Evolutionary conservation across 2,329 filamentous ascomycete species (phyloP).

Genomic region (Botrytis elliptica): DNA sequence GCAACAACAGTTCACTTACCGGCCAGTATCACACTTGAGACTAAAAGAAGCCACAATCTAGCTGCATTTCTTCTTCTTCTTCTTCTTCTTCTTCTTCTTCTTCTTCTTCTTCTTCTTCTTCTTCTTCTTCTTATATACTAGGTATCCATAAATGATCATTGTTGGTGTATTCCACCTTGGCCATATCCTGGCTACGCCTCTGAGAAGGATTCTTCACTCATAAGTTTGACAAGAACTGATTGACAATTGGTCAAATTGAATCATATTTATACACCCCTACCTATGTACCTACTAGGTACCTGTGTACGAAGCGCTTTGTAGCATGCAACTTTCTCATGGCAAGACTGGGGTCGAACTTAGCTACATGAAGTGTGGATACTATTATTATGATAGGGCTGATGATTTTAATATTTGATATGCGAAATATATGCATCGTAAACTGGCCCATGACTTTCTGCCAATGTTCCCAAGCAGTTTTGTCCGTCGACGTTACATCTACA

Average conservation of each 20-base stretch:
- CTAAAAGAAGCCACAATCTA: no score
- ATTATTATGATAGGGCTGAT: slow-evolving; percentile 2
- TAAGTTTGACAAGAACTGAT: not conserved
- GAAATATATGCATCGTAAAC: not conserved
- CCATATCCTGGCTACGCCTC: not conserved
- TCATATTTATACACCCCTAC: not conserved
- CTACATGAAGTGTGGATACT: not conserved
- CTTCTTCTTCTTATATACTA: no score
- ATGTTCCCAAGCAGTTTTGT: not conserved
- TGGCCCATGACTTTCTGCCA: not conserved
- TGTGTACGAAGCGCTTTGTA: not conserved
- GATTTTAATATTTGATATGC: not conserved
- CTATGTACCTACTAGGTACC: not conserved
- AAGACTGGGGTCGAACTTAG: not conserved
- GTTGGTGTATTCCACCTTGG: not conserved
- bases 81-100: no score
- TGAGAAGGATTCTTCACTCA: not conserved
- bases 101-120: no score
- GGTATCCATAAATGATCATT: not conserved
- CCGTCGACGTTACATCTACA: not conserved
- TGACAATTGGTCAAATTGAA: not conserved
- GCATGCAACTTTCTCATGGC: not conserved
- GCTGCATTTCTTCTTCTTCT: no score
- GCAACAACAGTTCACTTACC: not conserved
- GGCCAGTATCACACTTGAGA: no score